A percentile compares a stretch with the other conserved stretches of the same genome.
Evolutionary conservation across 371 early-diverging fungal genomes (phyloP).

Genomic region (Choanephora cucurbitarum): DNA sequence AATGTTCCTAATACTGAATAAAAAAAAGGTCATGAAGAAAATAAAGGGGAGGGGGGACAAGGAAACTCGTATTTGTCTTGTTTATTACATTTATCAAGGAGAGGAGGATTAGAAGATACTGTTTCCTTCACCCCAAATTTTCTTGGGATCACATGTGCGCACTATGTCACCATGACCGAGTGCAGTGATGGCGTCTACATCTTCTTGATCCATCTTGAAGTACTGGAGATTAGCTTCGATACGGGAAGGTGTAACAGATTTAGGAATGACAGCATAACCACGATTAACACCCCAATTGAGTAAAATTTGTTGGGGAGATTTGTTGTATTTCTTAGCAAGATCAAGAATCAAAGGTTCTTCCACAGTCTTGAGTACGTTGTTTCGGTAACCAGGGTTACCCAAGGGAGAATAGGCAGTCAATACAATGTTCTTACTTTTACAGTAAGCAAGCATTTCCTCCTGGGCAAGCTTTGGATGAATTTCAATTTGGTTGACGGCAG

Average conservation of each 20-base stretch:
- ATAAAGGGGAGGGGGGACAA: too few relatives aligned
- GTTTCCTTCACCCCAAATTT: constrained; percentile 8
- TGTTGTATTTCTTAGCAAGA: constrained; percentile 72
- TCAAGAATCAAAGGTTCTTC: constrained; percentile 37
- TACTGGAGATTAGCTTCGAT: constrained; percentile 43
- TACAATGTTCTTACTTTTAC: constrained; percentile 39
- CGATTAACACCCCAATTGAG: constrained; percentile 80
- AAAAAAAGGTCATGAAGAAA: too few relatives aligned
- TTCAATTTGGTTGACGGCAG: constrained; percentile 84
- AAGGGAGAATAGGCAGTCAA: constrained; percentile 52
- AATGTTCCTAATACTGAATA: constrained; percentile 38
- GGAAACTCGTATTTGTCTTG: too few relatives aligned
- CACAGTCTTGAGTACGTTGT: constrained; percentile 14
- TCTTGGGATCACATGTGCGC: constrained; percentile 23
- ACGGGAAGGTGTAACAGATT: constrained; percentile 52
- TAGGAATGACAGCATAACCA: constrained; percentile 63
- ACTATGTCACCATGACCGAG: constrained; percentile 28
- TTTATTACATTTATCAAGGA: background rate
- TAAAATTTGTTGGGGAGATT: constrained; percentile 70
- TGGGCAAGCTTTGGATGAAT: constrained; percentile 56
- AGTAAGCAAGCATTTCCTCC: constrained; percentile 38
- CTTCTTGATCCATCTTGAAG: constrained; percentile 37
- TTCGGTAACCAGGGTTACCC: constrained; percentile 37
- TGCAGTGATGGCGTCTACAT: constrained; percentile 34
- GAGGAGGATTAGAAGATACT: constrained; percentile 3